A percentile compares a stretch with the other conserved stretches of the same genome.
Conservation (phyloP, 2,329 filamentous ascomycete species). For the Cytospora piceae region DNA sequence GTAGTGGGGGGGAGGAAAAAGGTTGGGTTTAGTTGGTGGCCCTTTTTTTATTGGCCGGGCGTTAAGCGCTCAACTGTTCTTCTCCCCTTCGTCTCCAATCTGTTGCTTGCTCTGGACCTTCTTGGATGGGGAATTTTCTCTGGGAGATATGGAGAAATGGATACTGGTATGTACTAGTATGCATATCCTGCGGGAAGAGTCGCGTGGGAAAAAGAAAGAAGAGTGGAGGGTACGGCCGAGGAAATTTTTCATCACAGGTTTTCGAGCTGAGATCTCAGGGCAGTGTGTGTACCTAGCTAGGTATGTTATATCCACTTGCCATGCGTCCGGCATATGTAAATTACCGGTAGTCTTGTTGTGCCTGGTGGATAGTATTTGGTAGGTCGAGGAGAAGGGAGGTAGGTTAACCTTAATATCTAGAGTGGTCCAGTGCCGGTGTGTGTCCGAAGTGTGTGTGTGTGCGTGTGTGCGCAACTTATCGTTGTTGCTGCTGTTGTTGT, state of each 20-base stretch:
- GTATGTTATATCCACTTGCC: not conserved
- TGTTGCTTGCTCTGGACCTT: not conserved
- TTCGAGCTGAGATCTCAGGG: slow-evolving; percentile 19
- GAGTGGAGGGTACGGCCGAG: not conserved
- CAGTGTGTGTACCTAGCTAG: not conserved
- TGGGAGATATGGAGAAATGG: not conserved
- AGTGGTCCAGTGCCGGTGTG: too few relatives aligned
- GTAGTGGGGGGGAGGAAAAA: slow-evolving; percentile 3
- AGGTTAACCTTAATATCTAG: not conserved
- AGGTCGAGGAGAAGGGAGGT: not conserved
- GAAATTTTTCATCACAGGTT: not conserved
- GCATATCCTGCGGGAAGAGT: not conserved
- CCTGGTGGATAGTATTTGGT: not conserved
- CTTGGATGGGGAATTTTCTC: not conserved
- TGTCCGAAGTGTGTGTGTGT: too few relatives aligned
- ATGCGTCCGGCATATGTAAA: not conserved
- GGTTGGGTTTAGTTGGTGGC: not conserved
- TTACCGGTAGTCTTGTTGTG: not conserved
- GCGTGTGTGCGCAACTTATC: not conserved
- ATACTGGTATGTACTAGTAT: not conserved
- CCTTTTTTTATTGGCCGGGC: slow-evolving; percentile 6
- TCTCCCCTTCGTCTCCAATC: not conserved
- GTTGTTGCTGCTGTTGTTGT: not conserved
- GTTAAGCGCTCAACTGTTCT: slow-evolving; percentile 19
- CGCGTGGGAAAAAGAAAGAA: not conserved